These are phyloP conservation scores for Citrus sinensis DNA, from an alignment of 345 rosid species.

Conservation along the genomic window DVS_A1.0 CM039167.1:27351001-27351500, in stretches of 20 bases:
- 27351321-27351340: slow-evolving; percentile 87
- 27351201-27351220: background rate
- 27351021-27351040: slow-evolving; percentile 81
- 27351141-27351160: slow-evolving; percentile 72
- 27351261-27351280: background rate
- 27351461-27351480: slow-evolving; percentile 61
- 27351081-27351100: slow-evolving; percentile 20
- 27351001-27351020: slow-evolving; percentile 45
- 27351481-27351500: slow-evolving; percentile 75
- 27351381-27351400: slow-evolving; percentile 70
- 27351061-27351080: slow-evolving; percentile 57
- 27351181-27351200: slow-evolving; percentile 86
- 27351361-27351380: slow-evolving; percentile 89
- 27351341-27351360: slow-evolving; percentile 91
- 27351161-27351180: slow-evolving; percentile 76
- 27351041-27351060: slow-evolving; percentile 52
- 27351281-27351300: background rate
- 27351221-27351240: background rate
- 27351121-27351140: slow-evolving; percentile 79
- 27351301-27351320: no score
- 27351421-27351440: slow-evolving; percentile 29
- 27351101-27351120: slow-evolving; percentile 31
- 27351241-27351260: background rate
- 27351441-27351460: slow-evolving; percentile 34
- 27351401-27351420: slow-evolving; percentile 53